A percentile compares a stretch with the other conserved stretches of the same genome.
Evolutionary conservation across 169 alveolate genomes (phyloP).

Genomic region (Eimeria praecox): DNA sequence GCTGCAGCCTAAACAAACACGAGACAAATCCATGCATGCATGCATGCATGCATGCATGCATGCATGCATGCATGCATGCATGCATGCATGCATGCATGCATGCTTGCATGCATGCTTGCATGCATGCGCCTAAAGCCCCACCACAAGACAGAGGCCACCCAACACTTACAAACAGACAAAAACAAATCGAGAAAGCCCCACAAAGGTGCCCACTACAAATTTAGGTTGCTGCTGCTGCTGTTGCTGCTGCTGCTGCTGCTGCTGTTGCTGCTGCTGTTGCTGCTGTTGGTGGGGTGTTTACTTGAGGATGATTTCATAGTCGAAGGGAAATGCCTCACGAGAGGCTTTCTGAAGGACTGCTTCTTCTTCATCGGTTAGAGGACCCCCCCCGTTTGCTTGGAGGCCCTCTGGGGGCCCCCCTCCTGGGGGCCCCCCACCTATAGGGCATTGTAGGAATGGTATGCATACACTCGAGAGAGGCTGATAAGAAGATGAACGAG

Average conservation of each 20-base stretch:
- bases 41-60: not conserved
- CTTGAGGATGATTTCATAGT: constrained; percentile 72
- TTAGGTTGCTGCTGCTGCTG: no score
- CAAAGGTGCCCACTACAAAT: no score
- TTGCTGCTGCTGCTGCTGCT: not conserved
- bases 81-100: no score
- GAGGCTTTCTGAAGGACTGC: not conserved
- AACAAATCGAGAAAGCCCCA: no score
- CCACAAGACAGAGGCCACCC: no score
- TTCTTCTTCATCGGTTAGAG: not conserved
- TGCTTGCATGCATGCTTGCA: no score
- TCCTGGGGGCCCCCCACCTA: not conserved
- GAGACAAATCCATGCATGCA: not conserved
- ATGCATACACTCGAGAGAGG: constrained; percentile 64
- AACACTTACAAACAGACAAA: no score
- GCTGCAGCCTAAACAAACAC: constrained; percentile 46
- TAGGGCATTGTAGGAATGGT: constrained; percentile 56
- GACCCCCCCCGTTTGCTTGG: not conserved
- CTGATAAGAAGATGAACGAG: constrained; percentile 23
- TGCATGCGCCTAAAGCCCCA: no score
- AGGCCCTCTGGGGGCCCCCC: not conserved
- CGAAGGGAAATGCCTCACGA: constrained; percentile 55
- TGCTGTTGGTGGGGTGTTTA: not conserved
- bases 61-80: no score
- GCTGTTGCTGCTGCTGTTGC: constrained; percentile 11